These are phyloP conservation scores for Aspergillus taichungensis DNA, from an alignment of 495 filamentous ascomycete species.

Conservation along the genomic window DNA sequence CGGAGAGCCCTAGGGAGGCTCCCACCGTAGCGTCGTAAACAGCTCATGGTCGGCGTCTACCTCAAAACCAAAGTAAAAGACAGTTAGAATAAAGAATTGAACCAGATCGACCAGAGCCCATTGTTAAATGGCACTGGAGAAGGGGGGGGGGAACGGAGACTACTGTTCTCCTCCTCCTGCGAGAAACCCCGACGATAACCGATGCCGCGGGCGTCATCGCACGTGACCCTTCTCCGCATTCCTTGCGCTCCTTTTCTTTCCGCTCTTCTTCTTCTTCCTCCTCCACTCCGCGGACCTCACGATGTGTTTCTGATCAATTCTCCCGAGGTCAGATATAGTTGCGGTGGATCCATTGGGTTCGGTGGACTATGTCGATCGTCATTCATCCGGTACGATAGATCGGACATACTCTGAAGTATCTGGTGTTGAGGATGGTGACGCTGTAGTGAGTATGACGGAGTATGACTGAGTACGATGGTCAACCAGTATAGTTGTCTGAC, in stretches of 20 bases:
- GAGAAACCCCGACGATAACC: conserved; percentile 34
- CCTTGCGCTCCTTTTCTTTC: neutral
- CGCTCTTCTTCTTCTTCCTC: neutral
- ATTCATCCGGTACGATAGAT: too few relatives aligned
- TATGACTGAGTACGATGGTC: too few relatives aligned
- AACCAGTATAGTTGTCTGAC: too few relatives aligned
- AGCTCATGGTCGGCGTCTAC: conserved; percentile 20
- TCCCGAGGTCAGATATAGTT: too few relatives aligned
- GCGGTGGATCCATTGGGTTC: too few relatives aligned
- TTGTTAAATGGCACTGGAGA: neutral
- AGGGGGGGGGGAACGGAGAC: neutral
- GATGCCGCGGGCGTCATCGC: conserved; percentile 18
- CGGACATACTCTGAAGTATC: too few relatives aligned
- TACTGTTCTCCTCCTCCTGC: conserved; percentile 8
- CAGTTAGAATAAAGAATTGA: too few relatives aligned
- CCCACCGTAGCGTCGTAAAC: conserved; percentile 20
- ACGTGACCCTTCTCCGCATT: conserved; percentile 29
- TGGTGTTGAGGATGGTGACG: too few relatives aligned
- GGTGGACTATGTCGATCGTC: too few relatives aligned
- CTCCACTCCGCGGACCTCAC: too few relatives aligned
- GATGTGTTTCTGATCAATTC: neutral
- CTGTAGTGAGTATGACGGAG: too few relatives aligned
- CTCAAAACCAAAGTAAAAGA: neutral
- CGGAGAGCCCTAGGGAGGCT: conserved; percentile 19
- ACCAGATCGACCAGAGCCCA: too few relatives aligned